A percentile compares a stretch with the other conserved stretches of the same genome.
phyloP scores from a whole-genome alignment of 352 stramenopile genomes.

The Pythium utonaiense region DNA sequence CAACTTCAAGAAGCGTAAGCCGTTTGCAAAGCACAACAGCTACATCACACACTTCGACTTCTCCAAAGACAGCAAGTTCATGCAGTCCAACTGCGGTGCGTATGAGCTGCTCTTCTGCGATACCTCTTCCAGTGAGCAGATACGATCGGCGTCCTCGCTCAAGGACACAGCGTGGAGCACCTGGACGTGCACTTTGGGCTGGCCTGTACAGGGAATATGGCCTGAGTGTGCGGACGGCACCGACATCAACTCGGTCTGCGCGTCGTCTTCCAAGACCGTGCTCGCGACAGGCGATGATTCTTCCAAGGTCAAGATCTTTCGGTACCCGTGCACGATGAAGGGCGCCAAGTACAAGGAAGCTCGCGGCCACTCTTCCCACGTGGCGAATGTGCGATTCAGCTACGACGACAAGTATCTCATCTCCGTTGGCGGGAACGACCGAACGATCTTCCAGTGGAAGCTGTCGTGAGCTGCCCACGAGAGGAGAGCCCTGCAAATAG shows the following conservation, averaged over 20 bases:
- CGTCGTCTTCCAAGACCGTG: conserved; percentile 57
- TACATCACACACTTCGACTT: conserved; percentile 87
- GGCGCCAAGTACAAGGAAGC: conserved; percentile 43
- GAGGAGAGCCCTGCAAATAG: not conserved
- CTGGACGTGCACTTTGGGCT: conserved; percentile 87
- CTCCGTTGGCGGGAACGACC: conserved; percentile 81
- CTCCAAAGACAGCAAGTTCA: conserved; percentile 54
- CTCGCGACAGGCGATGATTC: conserved; percentile 82
- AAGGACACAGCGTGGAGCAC: conserved; percentile 87
- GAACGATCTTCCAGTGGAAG: conserved; percentile 86
- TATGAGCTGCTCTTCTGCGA: conserved; percentile 93
- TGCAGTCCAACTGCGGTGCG: conserved; percentile 81
- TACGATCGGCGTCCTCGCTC: conserved; percentile 68
- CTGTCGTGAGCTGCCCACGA: conserved; percentile 25
- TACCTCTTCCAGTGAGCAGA: conserved; percentile 67
- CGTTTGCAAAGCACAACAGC: conserved; percentile 80
- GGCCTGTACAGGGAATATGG: conserved; percentile 92
- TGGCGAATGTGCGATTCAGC: conserved; percentile 81
- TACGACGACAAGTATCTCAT: conserved; percentile 80
- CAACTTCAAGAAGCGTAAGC: conserved; percentile 52
- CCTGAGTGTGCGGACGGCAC: conserved; percentile 75
- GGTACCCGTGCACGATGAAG: conserved; percentile 75
- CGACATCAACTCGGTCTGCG: conserved; percentile 78
- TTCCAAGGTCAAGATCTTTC: conserved; percentile 84
- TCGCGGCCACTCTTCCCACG: conserved; percentile 75